Base-by-base conservation (phyloP, 768 basidiomycete species). In the Sutorius australiensis region DNA sequence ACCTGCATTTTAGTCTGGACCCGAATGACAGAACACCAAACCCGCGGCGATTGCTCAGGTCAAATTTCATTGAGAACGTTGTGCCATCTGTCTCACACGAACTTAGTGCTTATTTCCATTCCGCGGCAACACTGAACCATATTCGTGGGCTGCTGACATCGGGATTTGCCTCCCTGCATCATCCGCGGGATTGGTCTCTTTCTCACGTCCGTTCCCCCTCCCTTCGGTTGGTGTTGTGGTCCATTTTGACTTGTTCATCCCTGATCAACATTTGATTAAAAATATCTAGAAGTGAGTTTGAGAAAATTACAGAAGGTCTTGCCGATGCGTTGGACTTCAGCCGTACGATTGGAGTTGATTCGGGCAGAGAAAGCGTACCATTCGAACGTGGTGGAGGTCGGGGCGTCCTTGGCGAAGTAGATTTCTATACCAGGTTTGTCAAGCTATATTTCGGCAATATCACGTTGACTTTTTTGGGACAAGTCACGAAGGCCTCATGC, bases 301-400 rank as follows among this genome's bases (percentile, higher is more conserved):
- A 94, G 62, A 77, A 75, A 11, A 93, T 98, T 50, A 83, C 92
- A 5, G 81, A 87, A 46, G 84, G 87, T 8, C 79, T 99, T 42
- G 82, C 88, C 8, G 92, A 98, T 64, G 93, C 94, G 6, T 79
- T 99, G 36, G 95, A 97, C 67, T 98, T 99, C 66, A 90, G 88
- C 65, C 80, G 80, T 13, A 94, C 92, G 0, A 90, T 98, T 50
- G 95, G 94, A 3, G 81, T 84, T 2, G 84, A 82, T 28, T 77
- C 80, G 4, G 75, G 75, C 12, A 59, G 56, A 38, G 72, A 74
- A 14, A 70, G 61, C 8, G 63, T 75, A 0, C 70, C 81, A 1
- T 92, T 88, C 63, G 89, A 87, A 62, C 78, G 74, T 24, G 85
- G 93, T 19, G 89, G 89, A 2, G 81, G 80, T 3, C 75, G 82